Conservation (phyloP, 2,329 filamentous ascomycete genomes). For the Fusarium pseudonygamai region DNA sequence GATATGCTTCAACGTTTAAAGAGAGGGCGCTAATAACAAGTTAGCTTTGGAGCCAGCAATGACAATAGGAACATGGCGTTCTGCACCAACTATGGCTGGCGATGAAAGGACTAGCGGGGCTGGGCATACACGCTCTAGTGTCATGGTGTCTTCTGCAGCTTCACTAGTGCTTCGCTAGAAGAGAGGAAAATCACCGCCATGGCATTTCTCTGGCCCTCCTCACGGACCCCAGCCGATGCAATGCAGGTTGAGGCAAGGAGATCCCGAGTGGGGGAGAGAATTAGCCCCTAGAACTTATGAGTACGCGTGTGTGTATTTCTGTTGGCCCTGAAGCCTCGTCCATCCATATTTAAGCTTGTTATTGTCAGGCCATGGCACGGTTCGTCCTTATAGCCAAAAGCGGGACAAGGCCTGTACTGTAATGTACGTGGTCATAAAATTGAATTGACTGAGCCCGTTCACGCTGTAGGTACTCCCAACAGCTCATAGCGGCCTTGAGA, state of each 20-base stretch:
- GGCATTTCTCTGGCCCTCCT: not conserved
- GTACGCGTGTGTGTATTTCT: not conserved
- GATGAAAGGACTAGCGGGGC: slow-evolving; percentile 21
- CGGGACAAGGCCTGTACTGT: not conserved
- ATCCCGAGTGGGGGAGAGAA: not conserved
- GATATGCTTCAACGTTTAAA: slow-evolving; percentile 33
- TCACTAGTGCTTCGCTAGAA: not conserved
- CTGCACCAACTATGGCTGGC: slow-evolving; percentile 31
- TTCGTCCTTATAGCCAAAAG: not conserved
- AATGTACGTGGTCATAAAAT: not conserved
- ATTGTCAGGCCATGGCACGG: slow-evolving; percentile 6
- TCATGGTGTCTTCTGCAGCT: slow-evolving; percentile 9
- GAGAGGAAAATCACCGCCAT: not conserved
- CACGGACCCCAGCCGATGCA: not conserved
- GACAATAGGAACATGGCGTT: slow-evolving; percentile 34
- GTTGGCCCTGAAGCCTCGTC: not conserved
- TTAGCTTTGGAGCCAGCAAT: slow-evolving; percentile 16
- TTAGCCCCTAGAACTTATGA: not conserved
- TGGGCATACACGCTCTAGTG: not conserved
- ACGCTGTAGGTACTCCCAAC: not conserved
- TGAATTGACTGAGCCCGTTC: not conserved
- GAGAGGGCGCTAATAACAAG: not conserved
- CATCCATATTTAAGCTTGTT: slow-evolving; percentile 12
- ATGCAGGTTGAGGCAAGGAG: not conserved
- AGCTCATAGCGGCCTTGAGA: not conserved